Evolutionary conservation across 2,329 filamentous ascomycete genomes (phyloP).

Genomic region (Stachybotrys chartarum): DNA sequence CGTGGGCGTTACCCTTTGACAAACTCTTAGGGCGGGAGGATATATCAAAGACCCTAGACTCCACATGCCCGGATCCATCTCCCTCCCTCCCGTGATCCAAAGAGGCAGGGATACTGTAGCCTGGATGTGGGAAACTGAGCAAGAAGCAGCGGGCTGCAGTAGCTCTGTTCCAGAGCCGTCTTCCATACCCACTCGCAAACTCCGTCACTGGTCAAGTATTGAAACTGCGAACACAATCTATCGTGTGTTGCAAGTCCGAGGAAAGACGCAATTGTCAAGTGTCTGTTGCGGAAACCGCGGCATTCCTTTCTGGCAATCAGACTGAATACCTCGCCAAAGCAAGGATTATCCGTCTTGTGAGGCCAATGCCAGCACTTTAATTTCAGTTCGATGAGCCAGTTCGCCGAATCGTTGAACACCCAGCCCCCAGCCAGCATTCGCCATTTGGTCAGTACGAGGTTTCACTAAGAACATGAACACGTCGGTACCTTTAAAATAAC

Average conservation of each 20-base stretch:
- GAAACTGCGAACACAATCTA: not conserved
- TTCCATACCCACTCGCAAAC: not conserved
- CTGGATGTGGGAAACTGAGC: not conserved
- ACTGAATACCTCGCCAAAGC: not conserved
- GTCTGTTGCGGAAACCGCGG: not conserved
- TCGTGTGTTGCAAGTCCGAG: not conserved
- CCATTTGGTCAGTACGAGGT: not conserved
- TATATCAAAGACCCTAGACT: not conserved
- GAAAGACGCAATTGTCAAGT: not conserved
- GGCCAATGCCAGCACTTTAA: not conserved
- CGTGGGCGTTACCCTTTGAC: not conserved
- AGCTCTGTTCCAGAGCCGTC: not conserved
- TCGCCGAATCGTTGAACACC: not conserved
- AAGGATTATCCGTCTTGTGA: not conserved
- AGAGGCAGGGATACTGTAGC: not conserved
- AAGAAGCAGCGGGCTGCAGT: not conserved
- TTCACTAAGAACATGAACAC: too few species aligned
- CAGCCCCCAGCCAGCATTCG: not conserved
- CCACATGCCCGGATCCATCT: not conserved
- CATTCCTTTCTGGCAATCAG: not conserved
- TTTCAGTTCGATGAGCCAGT: not conserved
- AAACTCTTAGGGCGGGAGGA: not conserved
- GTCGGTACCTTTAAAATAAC: too few species aligned
- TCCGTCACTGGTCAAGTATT: not conserved
- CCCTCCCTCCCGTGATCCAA: not conserved